These are phyloP conservation scores for Trichoderma sp. DNA, from an alignment of 2,329 filamentous ascomycete species.

Conservation along the genomic window DNA sequence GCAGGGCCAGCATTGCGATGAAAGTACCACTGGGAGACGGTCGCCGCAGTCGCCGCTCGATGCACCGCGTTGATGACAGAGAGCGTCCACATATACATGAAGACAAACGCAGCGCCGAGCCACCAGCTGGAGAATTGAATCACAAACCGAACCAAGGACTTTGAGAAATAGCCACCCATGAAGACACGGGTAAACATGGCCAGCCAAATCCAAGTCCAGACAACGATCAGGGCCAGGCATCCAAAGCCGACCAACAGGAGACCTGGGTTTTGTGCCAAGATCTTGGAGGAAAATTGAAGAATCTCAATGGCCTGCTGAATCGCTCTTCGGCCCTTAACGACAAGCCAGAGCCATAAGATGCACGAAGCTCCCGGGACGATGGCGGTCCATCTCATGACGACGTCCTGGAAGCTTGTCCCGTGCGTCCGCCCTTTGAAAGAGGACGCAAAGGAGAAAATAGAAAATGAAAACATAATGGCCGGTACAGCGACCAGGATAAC, in stretches of 20 bases:
- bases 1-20: conserved; percentile 80
- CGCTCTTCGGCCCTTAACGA: conserved; percentile 75
- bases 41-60: conserved; percentile 86
- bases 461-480: conserved; percentile 81
- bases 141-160: conserved; percentile 62
- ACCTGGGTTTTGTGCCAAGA: conserved; percentile 79
- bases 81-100: conserved; percentile 95
- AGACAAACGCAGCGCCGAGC: conserved; percentile 85
- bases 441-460: conserved; percentile 83
- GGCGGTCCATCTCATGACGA: conserved; percentile 82
- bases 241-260: conserved; percentile 80
- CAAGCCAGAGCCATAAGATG: conserved; percentile 77
- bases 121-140: conserved; percentile 91
- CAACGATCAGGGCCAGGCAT: conserved; percentile 70
- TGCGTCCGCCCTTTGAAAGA: conserved; percentile 78
- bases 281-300: conserved; percentile 86
- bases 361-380: conserved; percentile 72
- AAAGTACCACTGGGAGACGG: conserved; percentile 98
- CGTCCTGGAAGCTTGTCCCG: conserved; percentile 80
- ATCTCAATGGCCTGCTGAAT: conserved; percentile 82
- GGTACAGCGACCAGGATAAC: conserved; percentile 81
- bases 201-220: conserved; percentile 95
- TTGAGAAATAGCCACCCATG: conserved; percentile 80
- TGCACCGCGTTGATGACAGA: conserved; percentile 85
- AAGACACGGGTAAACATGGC: conserved; percentile 96